Conservation (phyloP, 2,329 filamentous ascomycete genomes). For the Didymella sp. region DNA sequence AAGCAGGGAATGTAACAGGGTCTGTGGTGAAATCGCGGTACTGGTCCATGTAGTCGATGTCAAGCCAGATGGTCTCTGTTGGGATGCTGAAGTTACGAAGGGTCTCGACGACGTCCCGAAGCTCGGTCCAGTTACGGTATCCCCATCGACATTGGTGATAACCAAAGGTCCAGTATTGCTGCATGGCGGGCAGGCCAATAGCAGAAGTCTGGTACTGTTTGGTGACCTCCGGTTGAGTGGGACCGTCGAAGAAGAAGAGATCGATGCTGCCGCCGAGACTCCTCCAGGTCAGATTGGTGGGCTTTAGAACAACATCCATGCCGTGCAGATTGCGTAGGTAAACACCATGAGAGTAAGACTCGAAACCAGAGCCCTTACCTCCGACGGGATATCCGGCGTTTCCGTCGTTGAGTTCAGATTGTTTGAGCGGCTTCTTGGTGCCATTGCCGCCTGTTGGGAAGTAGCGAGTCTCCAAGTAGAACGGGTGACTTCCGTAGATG, state of each 20-base stretch:
- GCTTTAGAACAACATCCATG: slow-evolving; percentile 72
- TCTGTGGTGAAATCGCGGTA: slow-evolving; percentile 67
- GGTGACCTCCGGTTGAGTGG: slow-evolving; percentile 71
- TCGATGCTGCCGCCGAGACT: slow-evolving; percentile 78
- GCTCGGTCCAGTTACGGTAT: slow-evolving; percentile 73
- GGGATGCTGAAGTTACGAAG: slow-evolving; percentile 64
- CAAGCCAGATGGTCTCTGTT: slow-evolving; percentile 56
- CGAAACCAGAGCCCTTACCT: slow-evolving; percentile 59
- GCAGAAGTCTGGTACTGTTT: slow-evolving; percentile 72
- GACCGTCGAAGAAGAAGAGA: slow-evolving; percentile 79
- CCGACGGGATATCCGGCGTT: slow-evolving; percentile 2
- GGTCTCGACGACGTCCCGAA: slow-evolving; percentile 64
- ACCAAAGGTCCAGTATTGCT: slow-evolving; percentile 79
- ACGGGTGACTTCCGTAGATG: slow-evolving; percentile 77
- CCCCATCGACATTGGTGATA: slow-evolving; percentile 87
- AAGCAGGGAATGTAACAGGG: slow-evolving; percentile 58
- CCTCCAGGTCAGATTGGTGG: slow-evolving; percentile 73
- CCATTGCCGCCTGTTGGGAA: slow-evolving; percentile 63
- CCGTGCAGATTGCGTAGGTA: slow-evolving; percentile 79
- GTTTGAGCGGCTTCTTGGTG: slow-evolving; percentile 60
- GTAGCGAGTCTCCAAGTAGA: slow-evolving; percentile 82
- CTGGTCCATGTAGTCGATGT: slow-evolving; percentile 53
- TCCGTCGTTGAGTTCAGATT: slow-evolving; percentile 54
- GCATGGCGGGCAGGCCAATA: slow-evolving; percentile 75
- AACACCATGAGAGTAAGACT: slow-evolving; percentile 76